Evolutionary conservation across 2,329 filamentous ascomycete genomes (phyloP), one percentile per base, ranked within the genome.

Genomic region (Sporothrix globosa): DNA sequence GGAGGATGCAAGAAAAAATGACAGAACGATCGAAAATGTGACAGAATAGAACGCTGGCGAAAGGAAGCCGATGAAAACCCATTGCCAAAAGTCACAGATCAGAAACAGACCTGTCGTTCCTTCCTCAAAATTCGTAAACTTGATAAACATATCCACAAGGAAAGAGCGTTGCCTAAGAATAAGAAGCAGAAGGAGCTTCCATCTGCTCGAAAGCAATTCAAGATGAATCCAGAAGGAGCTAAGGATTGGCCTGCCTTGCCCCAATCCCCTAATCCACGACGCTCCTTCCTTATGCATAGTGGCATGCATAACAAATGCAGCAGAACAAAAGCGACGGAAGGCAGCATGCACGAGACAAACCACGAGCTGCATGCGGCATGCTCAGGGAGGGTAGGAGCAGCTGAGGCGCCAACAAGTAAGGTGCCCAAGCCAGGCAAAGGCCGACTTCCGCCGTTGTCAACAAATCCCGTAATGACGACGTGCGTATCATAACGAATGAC

Each of bases 281-380:
- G 52, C 21, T 58, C 34, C 66, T 68, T 56, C 66, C 66, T n/a
- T 27, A 53, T 27, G 65, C 65, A 54, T 19, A 21, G 27, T 11
- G 27, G 48, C 48, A 27, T 67, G 50, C 65, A 67, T 67, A 52
- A 19, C 39, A 17, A 41, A 54, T 56, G 66, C 66, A 68, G 6
- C n/a, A 56, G 39, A 56, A 46, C 65, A 13, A 54, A 44, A 67
- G 34, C 34, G 66, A 46, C 52, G 27, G 39, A n/a, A n/a, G 24
- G 14, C 24, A 46, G 27, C 17, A 46, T 52, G 46, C 19, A 54
- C 30, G 19, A 27, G 21, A 67, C 65, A 41, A 41, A 30, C 46
- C 46, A 67, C 27, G 63, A 66, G 63, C 24, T 30, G 50, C 30
- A 67, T 13, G 50, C 30, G 34, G 65, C 65, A 67, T 39, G 50